Evolutionary conservation across 495 filamentous ascomycete genomes (phyloP).

Genomic region (Chaetomidium leptoderma): DNA sequence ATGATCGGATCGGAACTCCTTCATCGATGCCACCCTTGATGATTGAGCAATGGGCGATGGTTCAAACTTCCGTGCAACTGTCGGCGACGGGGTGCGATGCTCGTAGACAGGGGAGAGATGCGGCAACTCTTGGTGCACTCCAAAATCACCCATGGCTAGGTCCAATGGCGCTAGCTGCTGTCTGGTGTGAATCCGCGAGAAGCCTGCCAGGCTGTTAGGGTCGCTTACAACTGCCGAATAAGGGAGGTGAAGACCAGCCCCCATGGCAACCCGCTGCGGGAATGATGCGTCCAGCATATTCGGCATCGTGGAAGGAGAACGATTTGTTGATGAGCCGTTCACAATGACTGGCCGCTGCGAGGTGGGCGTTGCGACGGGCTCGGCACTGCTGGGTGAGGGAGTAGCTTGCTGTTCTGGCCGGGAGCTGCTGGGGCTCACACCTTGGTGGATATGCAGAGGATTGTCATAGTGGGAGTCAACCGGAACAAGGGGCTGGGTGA

Average conservation of each 20-base stretch:
- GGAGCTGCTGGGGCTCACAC: constrained; percentile 20
- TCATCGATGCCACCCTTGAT: constrained; percentile 1
- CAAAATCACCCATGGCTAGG: constrained; percentile 38
- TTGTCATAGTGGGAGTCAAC: constrained; percentile 37
- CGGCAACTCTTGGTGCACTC: constrained; percentile 34
- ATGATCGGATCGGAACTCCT: constrained; percentile 17
- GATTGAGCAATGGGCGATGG: constrained; percentile 16
- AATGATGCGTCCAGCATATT: constrained; percentile 27
- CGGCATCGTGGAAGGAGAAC: constrained; percentile 22
- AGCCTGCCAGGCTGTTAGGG: constrained; percentile 19
- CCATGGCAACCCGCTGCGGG: constrained; percentile 31
- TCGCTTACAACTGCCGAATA: constrained; percentile 21
- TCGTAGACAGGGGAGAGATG: constrained; percentile 56
- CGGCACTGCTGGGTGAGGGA: constrained; percentile 17
- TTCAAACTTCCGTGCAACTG: constrained; percentile 38
- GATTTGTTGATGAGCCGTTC: constrained; percentile 42
- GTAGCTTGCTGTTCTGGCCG: constrained; percentile 24
- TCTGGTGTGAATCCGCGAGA: constrained; percentile 33
- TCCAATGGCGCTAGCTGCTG: constrained; percentile 45
- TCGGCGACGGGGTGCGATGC: constrained; percentile 49
- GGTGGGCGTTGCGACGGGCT: constrained; percentile 29
- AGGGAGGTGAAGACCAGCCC: constrained; percentile 20
- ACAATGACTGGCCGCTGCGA: constrained; percentile 46
- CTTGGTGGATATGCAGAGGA: constrained; percentile 40
- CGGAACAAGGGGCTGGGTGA: constrained; percentile 23